Percentiles rank a stretch among this genome's conserved stretches.
These are phyloP conservation scores for Chrysosporium keratinophilum DNA, from an alignment of 2,329 filamentous ascomycete species.

Conservation along the genomic window DNA sequence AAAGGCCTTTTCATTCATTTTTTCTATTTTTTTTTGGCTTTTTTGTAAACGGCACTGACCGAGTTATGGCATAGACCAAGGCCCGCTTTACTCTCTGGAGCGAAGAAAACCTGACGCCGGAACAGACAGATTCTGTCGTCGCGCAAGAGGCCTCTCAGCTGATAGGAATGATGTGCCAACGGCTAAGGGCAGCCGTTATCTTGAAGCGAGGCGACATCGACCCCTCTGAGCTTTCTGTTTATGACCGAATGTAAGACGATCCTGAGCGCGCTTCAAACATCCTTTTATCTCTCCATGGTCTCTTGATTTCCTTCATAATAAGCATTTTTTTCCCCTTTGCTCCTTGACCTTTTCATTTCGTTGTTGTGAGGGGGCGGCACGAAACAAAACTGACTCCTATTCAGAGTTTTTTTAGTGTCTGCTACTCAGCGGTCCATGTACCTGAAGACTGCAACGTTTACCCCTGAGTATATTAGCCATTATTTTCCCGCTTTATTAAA, in stretches of 20 bases:
- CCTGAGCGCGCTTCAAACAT: no score
- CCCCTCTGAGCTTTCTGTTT: not conserved
- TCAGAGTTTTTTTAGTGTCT: not conserved
- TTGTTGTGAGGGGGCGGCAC: no score
- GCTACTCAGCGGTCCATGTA: not conserved
- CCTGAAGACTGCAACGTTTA: not conserved
- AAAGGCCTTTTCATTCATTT: not conserved
- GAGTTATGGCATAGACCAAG: conserved; percentile 2
- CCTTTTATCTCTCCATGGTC: no score
- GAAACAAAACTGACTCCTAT: no score
- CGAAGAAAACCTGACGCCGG: not conserved
- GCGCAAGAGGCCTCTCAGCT: conserved; percentile 7
- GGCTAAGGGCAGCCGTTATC: not conserved
- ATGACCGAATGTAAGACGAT: not conserved
- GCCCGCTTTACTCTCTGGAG: not conserved
- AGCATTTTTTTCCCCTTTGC: no score
- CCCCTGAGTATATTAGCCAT: not conserved
- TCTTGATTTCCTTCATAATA: no score
- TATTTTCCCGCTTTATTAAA: not conserved
- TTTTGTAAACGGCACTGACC: no score
- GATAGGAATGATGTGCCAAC: conserved; percentile 8
- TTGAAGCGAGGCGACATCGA: not conserved
- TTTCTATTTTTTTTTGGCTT: not conserved
- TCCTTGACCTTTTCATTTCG: no score
- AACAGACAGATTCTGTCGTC: not conserved